phyloP scores from a whole-genome alignment of 176 grass and related monocot species.

The Aegilops longissima region DNA sequence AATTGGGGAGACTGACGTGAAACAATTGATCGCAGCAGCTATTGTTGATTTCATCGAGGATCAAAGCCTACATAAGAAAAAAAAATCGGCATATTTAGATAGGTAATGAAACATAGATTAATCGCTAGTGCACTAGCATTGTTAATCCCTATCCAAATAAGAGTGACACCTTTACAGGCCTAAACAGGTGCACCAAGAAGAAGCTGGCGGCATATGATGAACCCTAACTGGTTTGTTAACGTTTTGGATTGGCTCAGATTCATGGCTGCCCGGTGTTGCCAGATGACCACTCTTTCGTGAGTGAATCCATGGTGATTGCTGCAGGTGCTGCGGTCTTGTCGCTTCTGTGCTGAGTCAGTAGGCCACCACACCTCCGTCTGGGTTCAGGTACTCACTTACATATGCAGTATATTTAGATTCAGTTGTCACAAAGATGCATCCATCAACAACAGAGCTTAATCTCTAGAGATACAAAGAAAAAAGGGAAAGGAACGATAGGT shows the following conservation, averaged over 20 bases:
- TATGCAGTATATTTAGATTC: not conserved
- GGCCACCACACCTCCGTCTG: not conserved
- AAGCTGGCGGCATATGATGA: not conserved
- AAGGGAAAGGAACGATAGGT: not conserved
- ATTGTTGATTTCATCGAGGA: not conserved
- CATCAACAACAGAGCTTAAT: not conserved
- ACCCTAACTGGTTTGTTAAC: not conserved
- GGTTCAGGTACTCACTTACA: not conserved
- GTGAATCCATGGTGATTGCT: not conserved
- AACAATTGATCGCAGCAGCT: not conserved
- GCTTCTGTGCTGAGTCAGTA: not conserved
- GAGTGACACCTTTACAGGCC: not conserved
- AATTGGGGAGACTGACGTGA: not conserved
- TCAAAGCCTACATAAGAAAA: not conserved
- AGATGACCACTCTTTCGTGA: not conserved
- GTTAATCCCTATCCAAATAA: not conserved
- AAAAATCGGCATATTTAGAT: not conserved
- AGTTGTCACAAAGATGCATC: conserved; percentile 2
- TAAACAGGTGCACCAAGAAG: not conserved
- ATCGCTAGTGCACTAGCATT: not conserved
- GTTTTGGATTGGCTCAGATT: not conserved
- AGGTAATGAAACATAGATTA: not conserved
- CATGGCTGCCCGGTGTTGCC: not conserved
- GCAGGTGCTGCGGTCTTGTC: not conserved
- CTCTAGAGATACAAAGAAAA: not conserved